Conservation (phyloP, 257 asterid species). For the Apocynum venetum region DNA sequence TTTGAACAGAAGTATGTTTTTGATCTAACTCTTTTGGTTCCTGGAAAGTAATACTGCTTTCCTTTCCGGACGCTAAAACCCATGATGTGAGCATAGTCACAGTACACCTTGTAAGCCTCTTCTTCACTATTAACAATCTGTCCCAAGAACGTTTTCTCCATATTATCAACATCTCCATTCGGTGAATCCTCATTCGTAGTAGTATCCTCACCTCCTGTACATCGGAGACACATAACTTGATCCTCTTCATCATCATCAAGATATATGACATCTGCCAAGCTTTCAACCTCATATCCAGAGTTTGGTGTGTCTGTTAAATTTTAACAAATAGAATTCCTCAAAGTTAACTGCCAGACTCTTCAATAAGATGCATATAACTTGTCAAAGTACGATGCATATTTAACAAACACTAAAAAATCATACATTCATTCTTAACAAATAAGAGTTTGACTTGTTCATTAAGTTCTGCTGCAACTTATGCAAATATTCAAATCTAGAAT, state of each 20-base stretch:
- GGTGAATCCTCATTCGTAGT: not conserved
- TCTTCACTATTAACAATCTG: constrained; percentile 43
- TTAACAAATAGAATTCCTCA: constrained; percentile 8
- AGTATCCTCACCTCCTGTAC: constrained; percentile 10
- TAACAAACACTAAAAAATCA: not conserved
- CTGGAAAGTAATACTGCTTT: constrained; percentile 66
- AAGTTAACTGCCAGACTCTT: not conserved
- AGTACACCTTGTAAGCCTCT: constrained; percentile 68
- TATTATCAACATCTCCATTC: not conserved
- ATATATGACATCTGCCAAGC: not conserved
- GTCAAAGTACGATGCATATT: not conserved
- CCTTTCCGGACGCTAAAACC: constrained; percentile 71
- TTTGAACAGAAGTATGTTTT: constrained; percentile 64
- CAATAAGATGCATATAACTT: not conserved
- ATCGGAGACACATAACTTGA: constrained; percentile 2
- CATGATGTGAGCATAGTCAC: constrained; percentile 62
- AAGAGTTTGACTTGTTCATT: not conserved
- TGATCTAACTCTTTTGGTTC: constrained; percentile 55
- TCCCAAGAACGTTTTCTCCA: constrained; percentile 3
- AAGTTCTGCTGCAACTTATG: not conserved
- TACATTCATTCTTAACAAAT: not conserved
- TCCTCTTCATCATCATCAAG: constrained; percentile 14
- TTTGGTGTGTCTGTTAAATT: constrained; percentile 2
- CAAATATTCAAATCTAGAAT: not conserved
- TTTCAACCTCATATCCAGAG: not conserved